Conservation (phyloP, 1,284 basidiomycete genomes). For the Mycena sp. region DNA sequence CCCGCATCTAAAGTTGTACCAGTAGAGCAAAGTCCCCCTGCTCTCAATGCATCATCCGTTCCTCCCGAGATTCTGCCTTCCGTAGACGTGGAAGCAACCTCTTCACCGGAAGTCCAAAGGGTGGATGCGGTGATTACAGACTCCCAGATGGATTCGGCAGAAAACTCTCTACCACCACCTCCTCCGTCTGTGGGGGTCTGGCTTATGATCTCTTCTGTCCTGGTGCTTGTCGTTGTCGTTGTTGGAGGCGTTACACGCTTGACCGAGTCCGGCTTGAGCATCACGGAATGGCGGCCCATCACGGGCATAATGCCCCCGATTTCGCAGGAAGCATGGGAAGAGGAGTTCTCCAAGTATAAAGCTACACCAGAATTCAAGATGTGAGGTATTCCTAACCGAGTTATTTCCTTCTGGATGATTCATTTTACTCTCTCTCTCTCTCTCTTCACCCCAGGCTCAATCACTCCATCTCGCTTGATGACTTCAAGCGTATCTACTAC, state of each 20-base stretch:
- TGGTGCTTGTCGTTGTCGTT: slow-evolving; percentile 93
- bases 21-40: background rate
- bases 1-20: background rate
- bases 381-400: slow-evolving; percentile 51
- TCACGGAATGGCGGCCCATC: slow-evolving; percentile 98
- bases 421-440: background rate
- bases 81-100: background rate
- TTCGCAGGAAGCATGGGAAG: slow-evolving; percentile 81
- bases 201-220: slow-evolving; percentile 83
- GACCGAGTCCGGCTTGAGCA: slow-evolving; percentile 97
- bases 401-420: background rate
- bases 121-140: background rate
- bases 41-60: background rate
- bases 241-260: slow-evolving; percentile 97
- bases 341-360: slow-evolving; percentile 96
- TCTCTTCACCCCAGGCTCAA: too few relatives aligned
- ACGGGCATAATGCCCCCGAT: slow-evolving; percentile 91
- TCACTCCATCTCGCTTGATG: slow-evolving; percentile 83
- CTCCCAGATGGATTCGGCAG: slow-evolving; percentile 21
- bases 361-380: slow-evolving; percentile 95
- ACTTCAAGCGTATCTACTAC: slow-evolving; percentile 98
- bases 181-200: slow-evolving; percentile 83
- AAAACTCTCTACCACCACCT: slow-evolving; percentile 69
- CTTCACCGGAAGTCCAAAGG: background rate
- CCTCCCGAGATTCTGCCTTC: slow-evolving; percentile 3